These are phyloP conservation scores for Epicoccum sorghinum DNA, from an alignment of 2,329 filamentous ascomycete species.

Conservation along the genomic window DNA sequence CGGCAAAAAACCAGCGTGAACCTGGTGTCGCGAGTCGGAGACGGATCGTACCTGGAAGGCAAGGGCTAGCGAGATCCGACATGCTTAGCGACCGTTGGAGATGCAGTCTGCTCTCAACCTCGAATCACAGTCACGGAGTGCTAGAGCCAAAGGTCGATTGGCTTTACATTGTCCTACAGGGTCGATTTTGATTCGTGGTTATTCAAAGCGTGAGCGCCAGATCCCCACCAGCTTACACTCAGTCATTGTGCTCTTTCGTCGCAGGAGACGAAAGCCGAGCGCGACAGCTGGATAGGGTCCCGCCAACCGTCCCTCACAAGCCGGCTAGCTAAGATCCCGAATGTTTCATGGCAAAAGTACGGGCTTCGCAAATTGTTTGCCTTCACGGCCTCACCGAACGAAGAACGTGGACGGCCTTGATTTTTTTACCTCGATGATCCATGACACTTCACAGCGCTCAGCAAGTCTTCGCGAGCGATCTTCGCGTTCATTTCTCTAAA, in stretches of 20 bases:
- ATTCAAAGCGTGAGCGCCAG: not conserved
- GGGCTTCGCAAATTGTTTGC: not conserved
- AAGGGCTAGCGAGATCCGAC: conserved; percentile 13
- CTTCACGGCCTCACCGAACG: conserved; percentile 16
- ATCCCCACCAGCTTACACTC: not conserved
- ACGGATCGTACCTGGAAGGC: conserved; percentile 9
- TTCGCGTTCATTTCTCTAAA: conserved; percentile 1
- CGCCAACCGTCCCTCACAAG: not conserved
- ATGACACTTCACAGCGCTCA: not conserved
- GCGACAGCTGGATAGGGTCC: not conserved
- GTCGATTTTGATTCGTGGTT: not conserved
- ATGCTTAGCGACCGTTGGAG: conserved; percentile 17
- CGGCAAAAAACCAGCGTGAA: not conserved
- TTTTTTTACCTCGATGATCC: conserved; percentile 1
- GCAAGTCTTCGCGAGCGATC: conserved; percentile 11
- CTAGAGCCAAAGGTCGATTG: not conserved
- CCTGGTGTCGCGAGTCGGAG: not conserved
- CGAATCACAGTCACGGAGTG: conserved; percentile 1
- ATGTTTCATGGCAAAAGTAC: not conserved
- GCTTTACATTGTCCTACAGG: not conserved
- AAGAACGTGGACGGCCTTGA: not conserved
- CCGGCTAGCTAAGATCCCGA: not conserved
- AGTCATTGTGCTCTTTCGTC: not conserved
- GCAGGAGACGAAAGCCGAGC: not conserved
- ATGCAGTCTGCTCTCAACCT: not conserved